A percentile compares a stretch with the other conserved stretches of the same genome.
These are phyloP conservation scores for Schwanniomyces polymorphus DNA, from an alignment of 805 yeast genomes.

Conservation along the genomic window DNA sequence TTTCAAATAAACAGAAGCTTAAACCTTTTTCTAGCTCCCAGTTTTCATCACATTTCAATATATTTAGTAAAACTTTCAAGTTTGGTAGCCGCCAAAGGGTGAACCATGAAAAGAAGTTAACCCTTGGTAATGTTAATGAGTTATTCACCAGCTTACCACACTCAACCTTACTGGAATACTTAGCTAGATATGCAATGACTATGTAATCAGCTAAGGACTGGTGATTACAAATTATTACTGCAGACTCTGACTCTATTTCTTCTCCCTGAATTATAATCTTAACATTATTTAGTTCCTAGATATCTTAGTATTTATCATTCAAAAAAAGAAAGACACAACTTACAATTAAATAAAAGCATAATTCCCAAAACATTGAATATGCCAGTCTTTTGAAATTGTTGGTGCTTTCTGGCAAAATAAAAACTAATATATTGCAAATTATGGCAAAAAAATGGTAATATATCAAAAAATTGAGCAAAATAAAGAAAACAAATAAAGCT, in stretches of 20 bases:
- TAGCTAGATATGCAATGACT: conserved; percentile 46
- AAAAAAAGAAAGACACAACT: conserved; percentile 5
- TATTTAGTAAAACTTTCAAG: conserved; percentile 43
- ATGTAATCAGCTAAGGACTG: conserved; percentile 66
- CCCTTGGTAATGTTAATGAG: conserved; percentile 33
- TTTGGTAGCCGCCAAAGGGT: conserved; percentile 62
- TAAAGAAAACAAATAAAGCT: conserved; percentile 15
- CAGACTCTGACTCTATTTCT: conserved; percentile 30
- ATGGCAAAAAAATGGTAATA: conserved; percentile 22
- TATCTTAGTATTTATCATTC: background rate
- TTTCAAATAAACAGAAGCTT: conserved; percentile 33
- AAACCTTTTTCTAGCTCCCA: conserved; percentile 52
- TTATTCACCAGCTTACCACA: background rate
- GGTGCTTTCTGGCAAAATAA: conserved; percentile 20
- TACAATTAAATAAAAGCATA: conserved; percentile 29
- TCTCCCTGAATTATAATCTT: conserved; percentile 45
- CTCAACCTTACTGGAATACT: conserved; percentile 15
- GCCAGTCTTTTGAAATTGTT: conserved; percentile 14
- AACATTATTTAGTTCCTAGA: conserved; percentile 37
- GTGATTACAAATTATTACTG: conserved; percentile 58
- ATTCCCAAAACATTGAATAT: conserved; percentile 26
- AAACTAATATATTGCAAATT: conserved; percentile 8
- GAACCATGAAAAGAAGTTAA: conserved; percentile 75
- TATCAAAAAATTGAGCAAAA: conserved; percentile 14
- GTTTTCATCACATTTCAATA: conserved; percentile 66